A percentile compares a stretch with the other conserved stretches of the same genome.
Evolutionary conservation across 139 green algal species (phyloP).

Genomic region (Chlorella sp.): DNA sequence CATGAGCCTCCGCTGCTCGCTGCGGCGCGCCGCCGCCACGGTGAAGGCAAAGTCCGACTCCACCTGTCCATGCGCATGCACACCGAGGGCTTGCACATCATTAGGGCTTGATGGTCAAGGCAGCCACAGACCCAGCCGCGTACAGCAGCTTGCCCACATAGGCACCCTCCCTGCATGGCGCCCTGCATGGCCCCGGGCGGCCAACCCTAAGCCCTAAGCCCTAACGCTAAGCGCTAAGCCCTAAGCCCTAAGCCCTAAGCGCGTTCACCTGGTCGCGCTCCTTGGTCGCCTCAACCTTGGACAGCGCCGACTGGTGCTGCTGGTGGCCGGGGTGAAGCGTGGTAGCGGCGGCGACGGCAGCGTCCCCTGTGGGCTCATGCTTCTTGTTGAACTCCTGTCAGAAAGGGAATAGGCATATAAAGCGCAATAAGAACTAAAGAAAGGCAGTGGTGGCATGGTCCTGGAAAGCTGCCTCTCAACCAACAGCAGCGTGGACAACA

Average conservation of each 20-base stretch:
- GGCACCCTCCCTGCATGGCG: too few species aligned
- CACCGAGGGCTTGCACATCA: background rate
- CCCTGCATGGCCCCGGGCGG: too few species aligned
- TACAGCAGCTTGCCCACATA: too few species aligned
- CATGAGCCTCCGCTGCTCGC: conserved; percentile 63
- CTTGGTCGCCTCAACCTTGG: conserved; percentile 26
- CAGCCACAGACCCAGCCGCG: background rate
- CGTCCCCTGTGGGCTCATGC: conserved; percentile 24
- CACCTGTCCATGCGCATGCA: background rate
- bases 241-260: too few species aligned
- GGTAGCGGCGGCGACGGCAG: background rate
- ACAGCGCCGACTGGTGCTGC: conserved; percentile 6
- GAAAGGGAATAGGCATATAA: background rate
- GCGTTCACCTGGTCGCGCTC: conserved; percentile 36
- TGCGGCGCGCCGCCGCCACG: conserved; percentile 60
- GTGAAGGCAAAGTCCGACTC: conserved; percentile 65
- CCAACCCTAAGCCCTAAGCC: too few species aligned
- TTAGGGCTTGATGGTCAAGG: background rate
- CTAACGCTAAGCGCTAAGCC: too few species aligned
- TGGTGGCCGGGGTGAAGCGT: background rate
- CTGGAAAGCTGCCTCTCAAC: background rate
- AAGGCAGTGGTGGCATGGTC: background rate
- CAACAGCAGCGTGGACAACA: too few species aligned
- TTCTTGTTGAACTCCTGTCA: conserved; percentile 36
- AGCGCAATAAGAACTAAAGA: background rate